These are phyloP conservation scores for Fraxinus cuspidata DNA, from an alignment of 257 asterid genomes.

Conservation along the genomic window DNA sequence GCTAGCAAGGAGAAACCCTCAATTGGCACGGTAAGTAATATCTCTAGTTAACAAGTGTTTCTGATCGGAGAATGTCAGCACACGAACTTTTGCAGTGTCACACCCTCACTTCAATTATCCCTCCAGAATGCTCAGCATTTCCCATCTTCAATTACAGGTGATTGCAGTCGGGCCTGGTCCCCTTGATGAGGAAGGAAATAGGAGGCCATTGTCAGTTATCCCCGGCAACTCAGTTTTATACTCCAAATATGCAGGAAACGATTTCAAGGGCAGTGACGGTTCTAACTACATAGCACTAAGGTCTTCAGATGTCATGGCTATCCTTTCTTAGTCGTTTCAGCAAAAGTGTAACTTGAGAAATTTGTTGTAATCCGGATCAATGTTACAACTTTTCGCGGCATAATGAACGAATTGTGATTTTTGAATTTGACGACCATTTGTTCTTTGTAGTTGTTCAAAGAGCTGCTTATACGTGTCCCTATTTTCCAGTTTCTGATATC, in stretches of 20 bases:
- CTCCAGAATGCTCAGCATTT: background rate
- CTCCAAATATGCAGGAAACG: constrained; percentile 91
- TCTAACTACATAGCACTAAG: constrained; percentile 71
- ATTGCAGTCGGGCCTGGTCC: constrained; percentile 86
- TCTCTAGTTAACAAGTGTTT: background rate
- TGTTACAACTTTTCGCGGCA: background rate
- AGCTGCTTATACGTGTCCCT: background rate
- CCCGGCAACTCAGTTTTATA: constrained; percentile 79
- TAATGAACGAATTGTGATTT: background rate
- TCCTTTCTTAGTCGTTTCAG: constrained; percentile 51
- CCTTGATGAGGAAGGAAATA: constrained; percentile 76
- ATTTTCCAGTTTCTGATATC: too few species aligned
- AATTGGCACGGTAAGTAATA: constrained; percentile 67
- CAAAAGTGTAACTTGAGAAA: background rate
- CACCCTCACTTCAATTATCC: background rate
- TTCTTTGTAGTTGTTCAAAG: background rate
- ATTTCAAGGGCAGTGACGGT: constrained; percentile 80
- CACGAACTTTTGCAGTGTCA: background rate
- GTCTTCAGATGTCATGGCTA: constrained; percentile 80
- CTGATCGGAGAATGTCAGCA: background rate
- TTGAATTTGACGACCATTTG: background rate
- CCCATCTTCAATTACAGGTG: background rate
- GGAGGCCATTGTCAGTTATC: constrained; percentile 69
- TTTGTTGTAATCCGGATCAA: background rate
- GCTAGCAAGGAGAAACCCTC: constrained; percentile 93